phyloP scores from a whole-genome alignment of 2,329 filamentous ascomycete genomes.

The Fusarium penzigii region DNA sequence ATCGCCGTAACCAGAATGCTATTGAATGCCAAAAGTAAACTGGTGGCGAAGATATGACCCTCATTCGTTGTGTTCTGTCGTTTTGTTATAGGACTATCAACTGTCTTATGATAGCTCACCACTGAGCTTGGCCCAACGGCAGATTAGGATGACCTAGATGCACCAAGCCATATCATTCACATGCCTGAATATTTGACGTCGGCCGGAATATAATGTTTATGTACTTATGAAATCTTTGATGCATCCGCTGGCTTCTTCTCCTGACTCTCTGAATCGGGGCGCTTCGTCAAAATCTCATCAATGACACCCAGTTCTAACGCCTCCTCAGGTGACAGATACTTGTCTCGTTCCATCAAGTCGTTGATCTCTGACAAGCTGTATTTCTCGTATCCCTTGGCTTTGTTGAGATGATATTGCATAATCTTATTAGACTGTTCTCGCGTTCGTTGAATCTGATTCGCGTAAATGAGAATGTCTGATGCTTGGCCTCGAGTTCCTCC shows the following conservation, averaged over 20 bases:
- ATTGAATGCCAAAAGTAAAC: too few relatives aligned
- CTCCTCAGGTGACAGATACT: slow-evolving; percentile 87
- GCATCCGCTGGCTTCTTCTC: slow-evolving; percentile 25
- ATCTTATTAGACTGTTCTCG: slow-evolving; percentile 87
- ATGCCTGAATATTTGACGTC: neutral
- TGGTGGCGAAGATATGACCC: too few relatives aligned
- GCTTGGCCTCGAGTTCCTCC: slow-evolving; percentile 69
- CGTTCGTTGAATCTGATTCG: slow-evolving; percentile 90
- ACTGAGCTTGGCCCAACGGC: too few relatives aligned
- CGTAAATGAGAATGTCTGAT: slow-evolving; percentile 91
- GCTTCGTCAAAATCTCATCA: slow-evolving; percentile 78
- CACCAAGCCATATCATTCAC: too few relatives aligned
- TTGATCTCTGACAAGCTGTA: slow-evolving; percentile 82
- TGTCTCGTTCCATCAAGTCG: slow-evolving; percentile 94
- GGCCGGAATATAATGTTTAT: too few relatives aligned
- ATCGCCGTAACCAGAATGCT: too few relatives aligned
- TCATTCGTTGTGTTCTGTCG: too few relatives aligned
- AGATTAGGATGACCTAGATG: too few relatives aligned
- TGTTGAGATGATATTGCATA: slow-evolving; percentile 83
- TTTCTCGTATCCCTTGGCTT: slow-evolving; percentile 71
- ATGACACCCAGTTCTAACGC: slow-evolving; percentile 88
- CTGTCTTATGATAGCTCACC: too few relatives aligned
- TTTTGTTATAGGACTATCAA: too few relatives aligned
- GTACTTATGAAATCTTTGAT: slow-evolving; percentile 11
- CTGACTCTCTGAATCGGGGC: slow-evolving; percentile 47